These are phyloP conservation scores for Psilocybe cyanescens DNA, from an alignment of 768 basidiomycete species.

Conservation along the genomic window DNA sequence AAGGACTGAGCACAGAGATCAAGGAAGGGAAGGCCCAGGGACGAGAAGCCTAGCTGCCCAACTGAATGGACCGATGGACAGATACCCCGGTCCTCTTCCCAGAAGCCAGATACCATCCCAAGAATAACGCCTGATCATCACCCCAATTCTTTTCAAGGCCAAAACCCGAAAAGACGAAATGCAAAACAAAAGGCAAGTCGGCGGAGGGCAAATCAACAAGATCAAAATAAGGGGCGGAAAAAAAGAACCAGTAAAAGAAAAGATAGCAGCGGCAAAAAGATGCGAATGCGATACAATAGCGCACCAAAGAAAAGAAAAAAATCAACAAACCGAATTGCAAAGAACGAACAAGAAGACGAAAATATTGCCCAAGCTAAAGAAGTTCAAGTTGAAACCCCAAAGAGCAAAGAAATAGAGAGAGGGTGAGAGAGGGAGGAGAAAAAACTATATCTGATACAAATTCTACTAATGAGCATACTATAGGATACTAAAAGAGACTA, in stretches of 20 bases:
- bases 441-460: conserved; percentile 39
- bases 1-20: too few relatives aligned
- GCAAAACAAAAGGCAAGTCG: too few relatives aligned
- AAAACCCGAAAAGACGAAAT: too few relatives aligned
- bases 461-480: conserved; percentile 9
- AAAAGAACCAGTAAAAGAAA: background rate
- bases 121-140: too few relatives aligned
- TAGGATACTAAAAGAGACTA: background rate
- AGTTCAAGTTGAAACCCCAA: background rate
- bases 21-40: too few relatives aligned
- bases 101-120: too few relatives aligned
- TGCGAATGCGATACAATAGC: too few relatives aligned
- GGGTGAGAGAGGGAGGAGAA: background rate
- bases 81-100: too few relatives aligned
- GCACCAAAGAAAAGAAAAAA: background rate
- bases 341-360: background rate
- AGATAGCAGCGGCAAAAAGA: too few relatives aligned
- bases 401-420: background rate
- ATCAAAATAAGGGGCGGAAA: background rate
- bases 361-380: background rate
- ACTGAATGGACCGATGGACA: too few relatives aligned
- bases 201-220: too few relatives aligned
- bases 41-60: too few relatives aligned
- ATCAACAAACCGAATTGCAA: background rate
- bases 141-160: background rate